Conservation (phyloP, 495 filamentous ascomycete species). For the Jackrogersella multiformis region DNA sequence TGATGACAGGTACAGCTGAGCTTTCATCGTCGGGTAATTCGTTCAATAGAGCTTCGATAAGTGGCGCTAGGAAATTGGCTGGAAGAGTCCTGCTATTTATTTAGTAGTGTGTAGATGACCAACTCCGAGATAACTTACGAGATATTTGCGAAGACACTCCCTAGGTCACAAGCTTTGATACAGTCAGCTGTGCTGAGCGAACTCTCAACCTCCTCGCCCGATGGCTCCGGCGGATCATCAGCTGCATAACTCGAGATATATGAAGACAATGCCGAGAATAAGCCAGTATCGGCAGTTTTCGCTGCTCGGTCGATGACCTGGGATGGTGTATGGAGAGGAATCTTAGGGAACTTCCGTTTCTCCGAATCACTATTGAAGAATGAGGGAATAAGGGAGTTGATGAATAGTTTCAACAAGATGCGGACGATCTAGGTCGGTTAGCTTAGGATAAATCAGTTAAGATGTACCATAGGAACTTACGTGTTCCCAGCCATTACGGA, state of each 20-base stretch:
- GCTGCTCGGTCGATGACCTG: constrained; percentile 90
- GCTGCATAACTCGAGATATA: constrained; percentile 99
- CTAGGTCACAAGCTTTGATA: constrained; percentile 86
- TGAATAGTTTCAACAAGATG: constrained; percentile 94
- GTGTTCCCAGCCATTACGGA: constrained; percentile 83
- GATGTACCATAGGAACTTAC: constrained; percentile 59
- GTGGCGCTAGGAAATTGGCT: constrained; percentile 66
- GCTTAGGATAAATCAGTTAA: constrained; percentile 28
- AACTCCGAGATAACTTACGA: constrained; percentile 63
- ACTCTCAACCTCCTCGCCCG: constrained; percentile 95
- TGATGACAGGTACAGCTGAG: constrained; percentile 74
- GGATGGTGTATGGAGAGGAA: constrained; percentile 89
- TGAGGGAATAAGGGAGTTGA: constrained; percentile 91
- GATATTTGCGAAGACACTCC: constrained; percentile 84
- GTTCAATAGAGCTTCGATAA: constrained; percentile 79
- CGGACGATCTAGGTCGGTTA: constrained; percentile 71
- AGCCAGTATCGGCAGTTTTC: constrained; percentile 77
- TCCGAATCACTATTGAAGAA: constrained; percentile 78
- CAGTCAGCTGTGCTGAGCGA: constrained; percentile 95
- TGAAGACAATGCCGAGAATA: constrained; percentile 92
- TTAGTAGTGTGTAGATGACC: constrained; percentile 11
- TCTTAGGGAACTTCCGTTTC: constrained; percentile 78
- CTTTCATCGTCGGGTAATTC: constrained; percentile 86
- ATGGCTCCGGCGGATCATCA: constrained; percentile 96
- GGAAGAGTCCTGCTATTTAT: constrained; percentile 68